These are phyloP conservation scores for Akanthomyces muscarius DNA, from an alignment of 2,329 filamentous ascomycete species.

Conservation along the genomic window DNA sequence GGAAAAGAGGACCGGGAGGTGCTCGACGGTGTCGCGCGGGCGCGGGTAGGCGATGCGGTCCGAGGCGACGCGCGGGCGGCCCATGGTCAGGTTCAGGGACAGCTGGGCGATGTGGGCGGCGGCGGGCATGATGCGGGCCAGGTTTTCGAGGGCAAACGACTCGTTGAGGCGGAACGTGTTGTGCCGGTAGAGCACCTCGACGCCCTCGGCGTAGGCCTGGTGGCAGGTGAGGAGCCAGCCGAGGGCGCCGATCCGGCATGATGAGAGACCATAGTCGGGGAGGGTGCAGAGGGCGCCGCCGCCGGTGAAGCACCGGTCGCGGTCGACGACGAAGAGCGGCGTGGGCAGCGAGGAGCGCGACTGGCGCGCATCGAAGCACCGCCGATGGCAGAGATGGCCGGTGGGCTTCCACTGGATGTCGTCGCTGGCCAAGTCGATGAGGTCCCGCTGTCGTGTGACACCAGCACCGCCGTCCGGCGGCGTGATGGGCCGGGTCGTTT, in stretches of 20 bases:
- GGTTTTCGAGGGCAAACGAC: constrained; percentile 12
- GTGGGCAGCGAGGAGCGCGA: neutral
- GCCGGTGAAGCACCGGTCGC: constrained; percentile 7
- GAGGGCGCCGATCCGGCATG: constrained; percentile 1
- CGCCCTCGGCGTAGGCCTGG: constrained; percentile 9
- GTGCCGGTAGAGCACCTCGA: constrained; percentile 9
- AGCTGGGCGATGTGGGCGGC: neutral
- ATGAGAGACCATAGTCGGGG: neutral
- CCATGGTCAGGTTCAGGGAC: constrained; percentile 10
- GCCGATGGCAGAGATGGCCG: constrained; percentile 6
- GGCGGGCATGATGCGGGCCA: neutral
- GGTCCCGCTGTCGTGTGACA: neutral
- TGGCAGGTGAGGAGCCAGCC: constrained; percentile 15
- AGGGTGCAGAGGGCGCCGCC: neutral
- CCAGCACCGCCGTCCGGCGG: neutral
- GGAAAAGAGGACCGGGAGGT: neutral
- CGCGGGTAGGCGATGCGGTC: constrained; percentile 11
- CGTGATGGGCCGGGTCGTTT: neutral
- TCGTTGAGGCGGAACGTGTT: constrained; percentile 14
- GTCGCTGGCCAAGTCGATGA: neutral
- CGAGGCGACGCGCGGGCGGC: neutral
- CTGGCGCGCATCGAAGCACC: constrained; percentile 2
- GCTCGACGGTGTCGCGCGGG: constrained; percentile 7
- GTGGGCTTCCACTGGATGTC: neutral
- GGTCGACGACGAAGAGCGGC: constrained; percentile 12